Conservation (phyloP, 1,284 basidiomycete species). For the Phlebopus sp. region DNA sequence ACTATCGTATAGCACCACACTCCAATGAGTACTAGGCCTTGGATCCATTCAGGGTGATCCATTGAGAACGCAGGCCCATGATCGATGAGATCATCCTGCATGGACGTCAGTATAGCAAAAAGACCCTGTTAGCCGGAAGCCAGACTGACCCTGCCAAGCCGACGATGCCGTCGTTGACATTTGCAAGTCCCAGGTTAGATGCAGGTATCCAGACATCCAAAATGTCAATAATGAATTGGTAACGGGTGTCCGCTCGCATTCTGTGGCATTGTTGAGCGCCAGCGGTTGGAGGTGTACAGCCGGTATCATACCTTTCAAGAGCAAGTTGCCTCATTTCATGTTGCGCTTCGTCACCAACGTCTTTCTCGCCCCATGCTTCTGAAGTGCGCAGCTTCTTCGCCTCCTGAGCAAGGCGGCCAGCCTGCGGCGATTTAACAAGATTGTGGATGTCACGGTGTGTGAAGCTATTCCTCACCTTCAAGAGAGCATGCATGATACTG, state of each 20-base stretch:
- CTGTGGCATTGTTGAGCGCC: conserved; percentile 37
- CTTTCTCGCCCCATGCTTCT: conserved; percentile 53
- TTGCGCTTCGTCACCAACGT: conserved; percentile 65
- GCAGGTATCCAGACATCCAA: conserved; percentile 91
- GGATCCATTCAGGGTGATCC: conserved; percentile 24
- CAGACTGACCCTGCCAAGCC: conserved; percentile 77
- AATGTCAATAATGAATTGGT: conserved; percentile 79
- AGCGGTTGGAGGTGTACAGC: conserved; percentile 3
- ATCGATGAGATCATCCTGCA: conserved; percentile 27
- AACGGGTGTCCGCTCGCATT: conserved; percentile 60
- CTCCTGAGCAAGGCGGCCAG: conserved; percentile 58
- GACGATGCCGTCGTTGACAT: conserved; percentile 83
- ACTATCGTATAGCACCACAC: neutral
- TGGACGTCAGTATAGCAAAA: conserved; percentile 8
- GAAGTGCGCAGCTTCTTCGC: conserved; percentile 48
- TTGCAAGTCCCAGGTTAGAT: conserved; percentile 74
- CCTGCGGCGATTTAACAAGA: conserved; percentile 35
- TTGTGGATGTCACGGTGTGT: neutral
- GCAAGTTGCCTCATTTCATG: conserved; percentile 59
- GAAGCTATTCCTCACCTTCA: conserved; percentile 50
- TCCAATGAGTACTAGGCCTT: conserved; percentile 18
- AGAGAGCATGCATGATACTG: conserved; percentile 64
- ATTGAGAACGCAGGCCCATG: conserved; percentile 31
- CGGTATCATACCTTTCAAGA: conserved; percentile 50
- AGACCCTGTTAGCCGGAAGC: conserved; percentile 6